Percentiles rank a stretch among this genome's conserved stretches.
phyloP scores from a whole-genome alignment of 768 basidiomycete species.

The Tulasnella calospora region DNA sequence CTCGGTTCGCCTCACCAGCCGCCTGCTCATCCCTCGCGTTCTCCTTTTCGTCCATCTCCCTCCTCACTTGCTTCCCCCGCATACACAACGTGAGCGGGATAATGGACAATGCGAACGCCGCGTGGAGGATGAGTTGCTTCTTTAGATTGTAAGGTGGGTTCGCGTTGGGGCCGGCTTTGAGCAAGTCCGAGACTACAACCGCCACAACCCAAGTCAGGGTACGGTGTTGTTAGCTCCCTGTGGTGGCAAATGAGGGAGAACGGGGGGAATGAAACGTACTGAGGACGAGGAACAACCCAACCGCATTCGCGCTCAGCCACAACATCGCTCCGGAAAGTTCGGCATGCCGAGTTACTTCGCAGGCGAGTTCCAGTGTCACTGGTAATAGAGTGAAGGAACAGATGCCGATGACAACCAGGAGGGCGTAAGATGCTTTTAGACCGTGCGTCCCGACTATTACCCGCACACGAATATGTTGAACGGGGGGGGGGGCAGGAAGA shows the following conservation, averaged over 20 bases:
- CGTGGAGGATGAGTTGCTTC: slow-evolving; percentile 62
- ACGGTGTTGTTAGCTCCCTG: not conserved
- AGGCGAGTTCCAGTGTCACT: slow-evolving; percentile 68
- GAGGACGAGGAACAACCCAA: slow-evolving; percentile 56
- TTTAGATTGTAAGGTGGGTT: slow-evolving; percentile 72
- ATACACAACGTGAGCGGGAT: slow-evolving; percentile 47
- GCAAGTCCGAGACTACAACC: not conserved
- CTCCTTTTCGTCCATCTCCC: slow-evolving; percentile 52
- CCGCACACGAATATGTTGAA: not conserved
- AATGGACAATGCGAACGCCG: slow-evolving; percentile 43
- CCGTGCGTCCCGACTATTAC: slow-evolving; percentile 54
- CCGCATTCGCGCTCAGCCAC: slow-evolving; percentile 59
- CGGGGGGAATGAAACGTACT: slow-evolving; percentile 41
- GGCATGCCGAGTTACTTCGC: slow-evolving; percentile 73
- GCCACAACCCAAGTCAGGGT: not conserved
- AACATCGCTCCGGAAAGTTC: slow-evolving; percentile 70
- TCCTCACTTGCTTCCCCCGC: slow-evolving; percentile 57
- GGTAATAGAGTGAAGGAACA: slow-evolving; percentile 67
- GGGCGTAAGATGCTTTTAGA: slow-evolving; percentile 52
- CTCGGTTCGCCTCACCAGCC: not conserved
- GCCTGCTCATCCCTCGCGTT: slow-evolving; percentile 34
- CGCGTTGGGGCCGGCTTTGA: slow-evolving; percentile 47
- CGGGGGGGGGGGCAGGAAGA: too few relatives aligned
- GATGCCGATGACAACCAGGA: slow-evolving; percentile 66
- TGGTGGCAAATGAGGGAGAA: not conserved